Base-by-base conservation (phyloP, 2,329 filamentous ascomycete species). In the Colletotrichum eleusines region DNA sequence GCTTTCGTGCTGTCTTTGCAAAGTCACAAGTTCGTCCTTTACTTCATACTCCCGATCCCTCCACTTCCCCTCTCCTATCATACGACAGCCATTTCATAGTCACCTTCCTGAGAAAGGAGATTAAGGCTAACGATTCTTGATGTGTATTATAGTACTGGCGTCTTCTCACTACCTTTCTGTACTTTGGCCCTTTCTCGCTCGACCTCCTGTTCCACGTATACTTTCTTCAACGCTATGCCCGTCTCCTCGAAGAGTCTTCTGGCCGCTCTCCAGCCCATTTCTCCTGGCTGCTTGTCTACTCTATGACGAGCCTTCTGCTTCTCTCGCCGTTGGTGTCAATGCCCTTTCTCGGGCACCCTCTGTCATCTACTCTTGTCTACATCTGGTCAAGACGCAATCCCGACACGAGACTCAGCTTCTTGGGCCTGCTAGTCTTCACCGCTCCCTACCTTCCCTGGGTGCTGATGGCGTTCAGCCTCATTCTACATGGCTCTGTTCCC, bases 131-230 rank as follows among this genome's bases (percentile, higher is more conserved):
- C 63, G 33, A 57, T 46, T 59, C 14, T n/a, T 54, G 35, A 62
- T 46, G 9, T 18, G 16, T 26, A 33, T 18, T 69, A 74, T 74
- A 98, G 94, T 98, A 97, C 82, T 99, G 96, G 96, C 92, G 96
- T 50, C 86, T 99, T n/a, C 78, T 97, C 50, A 97, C 95, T 2
- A 97, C 95, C 1, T 99, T 99, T 83, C 89, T 98, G 78, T 99
- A 98, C 85, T 98, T 98, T 79, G 96, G 96, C 2, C 95, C 95
- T 2, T 90, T 98, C 74, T 96, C 92, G 38, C 89, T 99, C 78
- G 96, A 98, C 80, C 90, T 99, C 50, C 87, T 98, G 75, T 98
- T 98, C 85, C 95, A 98, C 81, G 93, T 98, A 80, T 99, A 98
- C 88, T 99, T 99, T 84, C 91, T 98, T 69, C 95, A 98, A 80